phyloP scores from a whole-genome alignment of 345 rosid species.

The Eucalyptus leucophloia region DNA sequence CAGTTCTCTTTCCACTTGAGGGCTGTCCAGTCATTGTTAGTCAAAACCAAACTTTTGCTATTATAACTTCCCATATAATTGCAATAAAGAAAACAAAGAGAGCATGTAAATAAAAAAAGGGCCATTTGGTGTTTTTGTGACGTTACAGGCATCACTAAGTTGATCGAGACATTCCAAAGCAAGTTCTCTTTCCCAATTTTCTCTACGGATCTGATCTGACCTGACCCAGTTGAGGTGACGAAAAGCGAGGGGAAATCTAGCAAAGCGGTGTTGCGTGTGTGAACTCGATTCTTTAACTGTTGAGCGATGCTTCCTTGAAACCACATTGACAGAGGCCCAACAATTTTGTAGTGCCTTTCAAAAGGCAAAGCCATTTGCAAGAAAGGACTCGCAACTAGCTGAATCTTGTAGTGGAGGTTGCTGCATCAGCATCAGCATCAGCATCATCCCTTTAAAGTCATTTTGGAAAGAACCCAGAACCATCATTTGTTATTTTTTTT shows the following conservation, averaged over 20 bases:
- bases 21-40: neutral
- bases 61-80: neutral
- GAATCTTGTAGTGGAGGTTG: neutral
- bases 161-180: neutral
- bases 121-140: neutral
- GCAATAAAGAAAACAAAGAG: neutral
- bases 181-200: neutral
- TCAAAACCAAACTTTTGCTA: neutral
- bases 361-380: neutral
- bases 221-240: neutral
- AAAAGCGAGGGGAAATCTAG: neutral
- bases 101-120: neutral
- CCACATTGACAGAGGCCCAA: neutral
- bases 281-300: neutral
- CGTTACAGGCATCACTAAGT: neutral
- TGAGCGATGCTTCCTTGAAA: neutral
- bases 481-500: neutral
- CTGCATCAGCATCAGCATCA: neutral
- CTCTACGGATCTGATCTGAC: neutral
- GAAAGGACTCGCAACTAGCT: neutral
- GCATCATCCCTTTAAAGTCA: neutral
- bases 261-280: neutral
- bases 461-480: neutral
- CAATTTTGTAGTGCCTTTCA: neutral
- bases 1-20: neutral